Conservation (phyloP, 495 filamentous ascomycete species). For the Neurospora sp. region DNA sequence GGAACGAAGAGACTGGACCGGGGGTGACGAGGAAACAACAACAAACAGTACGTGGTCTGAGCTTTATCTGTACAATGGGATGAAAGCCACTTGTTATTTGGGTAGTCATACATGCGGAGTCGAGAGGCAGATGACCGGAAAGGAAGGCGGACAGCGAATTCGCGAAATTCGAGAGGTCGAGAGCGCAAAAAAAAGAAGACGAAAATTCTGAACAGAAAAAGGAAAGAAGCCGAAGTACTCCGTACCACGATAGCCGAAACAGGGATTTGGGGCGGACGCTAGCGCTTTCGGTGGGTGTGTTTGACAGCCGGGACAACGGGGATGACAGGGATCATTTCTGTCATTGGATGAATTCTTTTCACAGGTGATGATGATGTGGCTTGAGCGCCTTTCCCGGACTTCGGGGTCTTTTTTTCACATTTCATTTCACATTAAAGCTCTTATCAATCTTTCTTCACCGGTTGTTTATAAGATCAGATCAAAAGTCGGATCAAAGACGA, state of each 20-base stretch:
- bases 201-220: background rate
- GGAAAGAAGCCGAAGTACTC: background rate
- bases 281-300: background rate
- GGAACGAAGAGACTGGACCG: background rate
- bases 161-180: background rate
- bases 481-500: background rate
- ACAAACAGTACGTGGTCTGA: background rate
- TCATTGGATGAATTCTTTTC: constrained; percentile 6
- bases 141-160: background rate
- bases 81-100: background rate
- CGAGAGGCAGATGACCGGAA: background rate
- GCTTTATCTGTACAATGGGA: background rate
- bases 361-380: constrained; percentile 8
- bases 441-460: background rate
- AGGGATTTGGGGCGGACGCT: background rate
- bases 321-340: background rate
- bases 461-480: background rate
- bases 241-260: background rate
- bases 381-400: background rate
- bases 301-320: background rate
- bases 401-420: background rate
- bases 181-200: background rate
- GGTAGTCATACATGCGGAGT: background rate
- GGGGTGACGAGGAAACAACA: background rate
- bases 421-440: background rate